These are phyloP conservation scores for Brasilioporus rufonigricans DNA, from an alignment of 768 basidiomycete genomes.

Conservation along the genomic window DNA sequence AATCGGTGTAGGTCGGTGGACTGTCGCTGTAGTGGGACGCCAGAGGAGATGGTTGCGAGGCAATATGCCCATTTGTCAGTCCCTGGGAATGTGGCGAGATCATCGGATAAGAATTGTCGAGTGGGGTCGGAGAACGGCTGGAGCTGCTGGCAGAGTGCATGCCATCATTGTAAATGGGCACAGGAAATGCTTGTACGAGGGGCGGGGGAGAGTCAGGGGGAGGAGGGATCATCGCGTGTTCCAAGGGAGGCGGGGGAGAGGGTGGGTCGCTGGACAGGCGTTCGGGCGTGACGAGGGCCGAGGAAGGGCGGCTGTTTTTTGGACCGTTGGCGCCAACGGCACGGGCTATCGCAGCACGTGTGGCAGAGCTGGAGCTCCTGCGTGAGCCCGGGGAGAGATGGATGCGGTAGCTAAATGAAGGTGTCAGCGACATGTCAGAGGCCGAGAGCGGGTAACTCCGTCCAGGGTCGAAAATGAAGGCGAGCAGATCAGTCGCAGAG, in stretches of 20 bases:
- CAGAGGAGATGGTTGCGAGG: slow-evolving; percentile 31
- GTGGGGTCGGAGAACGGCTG: slow-evolving; percentile 45
- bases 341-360: slow-evolving; percentile 56
- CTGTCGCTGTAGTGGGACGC: slow-evolving; percentile 31
- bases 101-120: slow-evolving; percentile 43
- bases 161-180: slow-evolving; percentile 25
- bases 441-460: slow-evolving; percentile 8
- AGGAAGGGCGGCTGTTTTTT: slow-evolving; percentile 27
- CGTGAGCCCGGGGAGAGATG: slow-evolving; percentile 80
- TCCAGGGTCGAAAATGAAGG: slow-evolving; percentile 16
- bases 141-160: slow-evolving; percentile 36
- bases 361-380: slow-evolving; percentile 52
- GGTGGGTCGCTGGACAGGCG: slow-evolving; percentile 26
- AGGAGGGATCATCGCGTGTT: slow-evolving; percentile 39
- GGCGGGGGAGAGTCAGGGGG: slow-evolving; percentile 58
- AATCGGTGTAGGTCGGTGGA: slow-evolving; percentile 29
- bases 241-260: slow-evolving; percentile 43
- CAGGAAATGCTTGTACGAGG: slow-evolving; percentile 43
- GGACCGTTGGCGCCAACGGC: slow-evolving; percentile 29
- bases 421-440: slow-evolving; percentile 12
- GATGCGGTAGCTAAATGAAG: slow-evolving; percentile 62
- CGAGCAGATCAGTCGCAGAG: not conserved
- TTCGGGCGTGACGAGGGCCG: slow-evolving; percentile 25
- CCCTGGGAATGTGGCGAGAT: slow-evolving; percentile 32
- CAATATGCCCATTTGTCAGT: slow-evolving; percentile 36